Evolutionary conservation across 2,329 filamentous ascomycete genomes (phyloP).

Genomic region (Westerdykella ornata): DNA sequence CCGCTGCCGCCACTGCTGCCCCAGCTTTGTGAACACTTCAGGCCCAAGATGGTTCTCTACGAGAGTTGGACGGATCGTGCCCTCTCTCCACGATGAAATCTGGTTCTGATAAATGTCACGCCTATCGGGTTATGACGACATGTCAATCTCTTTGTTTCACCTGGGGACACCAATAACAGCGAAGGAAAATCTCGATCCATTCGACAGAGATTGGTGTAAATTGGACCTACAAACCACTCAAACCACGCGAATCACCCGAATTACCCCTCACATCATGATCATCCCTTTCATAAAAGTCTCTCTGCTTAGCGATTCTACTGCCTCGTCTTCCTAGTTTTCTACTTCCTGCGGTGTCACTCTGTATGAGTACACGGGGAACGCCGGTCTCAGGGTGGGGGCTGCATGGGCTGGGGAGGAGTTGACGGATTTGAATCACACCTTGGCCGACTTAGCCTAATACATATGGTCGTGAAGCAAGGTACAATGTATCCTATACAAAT

Average conservation of each 20-base stretch:
- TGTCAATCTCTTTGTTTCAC: too few species aligned
- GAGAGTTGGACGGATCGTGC: too few species aligned
- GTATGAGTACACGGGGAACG: constrained; percentile 4
- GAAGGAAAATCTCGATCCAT: not conserved
- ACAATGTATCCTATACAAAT: too few species aligned
- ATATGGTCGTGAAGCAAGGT: too few species aligned
- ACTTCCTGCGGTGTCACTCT: constrained; percentile 8
- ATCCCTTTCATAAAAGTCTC: constrained; percentile 24
- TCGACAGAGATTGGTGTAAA: constrained; percentile 14
- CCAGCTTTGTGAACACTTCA: constrained; percentile 20
- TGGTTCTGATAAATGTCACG: too few species aligned
- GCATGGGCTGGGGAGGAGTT: constrained; percentile 9
- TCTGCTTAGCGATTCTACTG: constrained; percentile 19
- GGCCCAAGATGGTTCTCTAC: not conserved
- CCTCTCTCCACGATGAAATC: too few species aligned
- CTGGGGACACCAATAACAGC: too few species aligned
- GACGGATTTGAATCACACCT: constrained; percentile 1
- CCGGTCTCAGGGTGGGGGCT: constrained; percentile 9
- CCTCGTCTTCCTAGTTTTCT: constrained; percentile 11
- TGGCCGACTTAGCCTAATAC: too few species aligned
- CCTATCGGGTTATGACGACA: too few species aligned
- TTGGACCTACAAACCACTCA: constrained; percentile 10
- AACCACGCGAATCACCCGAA: constrained; percentile 4
- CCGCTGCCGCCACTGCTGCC: constrained; percentile 19
- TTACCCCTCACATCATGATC: constrained; percentile 14